Evolutionary conservation across 768 basidiomycete species (phyloP), one percentile per base, ranked within the genome.

Genomic region (Pulveroboletus ravenelii): DNA sequence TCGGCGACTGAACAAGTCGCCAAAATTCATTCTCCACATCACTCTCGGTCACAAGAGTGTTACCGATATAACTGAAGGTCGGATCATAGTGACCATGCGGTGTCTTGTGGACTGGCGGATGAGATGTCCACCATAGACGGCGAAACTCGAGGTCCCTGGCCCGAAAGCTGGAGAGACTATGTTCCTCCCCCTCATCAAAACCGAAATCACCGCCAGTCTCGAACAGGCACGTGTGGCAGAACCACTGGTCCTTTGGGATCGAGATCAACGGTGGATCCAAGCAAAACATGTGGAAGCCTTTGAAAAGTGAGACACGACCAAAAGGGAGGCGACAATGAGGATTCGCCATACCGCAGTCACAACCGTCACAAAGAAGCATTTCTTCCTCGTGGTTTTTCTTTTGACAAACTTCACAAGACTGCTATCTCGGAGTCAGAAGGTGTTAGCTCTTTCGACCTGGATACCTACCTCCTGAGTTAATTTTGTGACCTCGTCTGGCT

Each of bases 161-260:
- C 61, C 93, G 92, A 70, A 98, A 98, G 61, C 84, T 92, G 25
- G 88, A 79, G 35, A 99, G 77, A 53, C 84, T 83, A 67, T 99
- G 96, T 58, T 98, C 95, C 69, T 97, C 87, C 36, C 96, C 96
- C 62, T 97, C 94, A 60, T 97, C 96, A 62, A 98, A 99, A 29
- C 96, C 96, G 61, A 90, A 99, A 70, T 97, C 96, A 45, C 89
- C 89, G 10, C 95, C 94, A 0, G 91, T 94, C 35, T 84, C 87
- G 36, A 93, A 78, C 18, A 99, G 74, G 64, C 96, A 99, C 3
- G 85, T 84, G 59, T 87, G 88, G 67, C 96, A 99, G 65, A 84
- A 97, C 95, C 95, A 99, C 56, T 95, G 86, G 36, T 93, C 92
- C 62, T 87, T 89, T 2, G 96, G 96, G 48, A 99, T 89, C 2